Base-by-base conservation (phyloP, 2,329 filamentous ascomycete genomes). In the Colletotrichum acutatum region DNA sequence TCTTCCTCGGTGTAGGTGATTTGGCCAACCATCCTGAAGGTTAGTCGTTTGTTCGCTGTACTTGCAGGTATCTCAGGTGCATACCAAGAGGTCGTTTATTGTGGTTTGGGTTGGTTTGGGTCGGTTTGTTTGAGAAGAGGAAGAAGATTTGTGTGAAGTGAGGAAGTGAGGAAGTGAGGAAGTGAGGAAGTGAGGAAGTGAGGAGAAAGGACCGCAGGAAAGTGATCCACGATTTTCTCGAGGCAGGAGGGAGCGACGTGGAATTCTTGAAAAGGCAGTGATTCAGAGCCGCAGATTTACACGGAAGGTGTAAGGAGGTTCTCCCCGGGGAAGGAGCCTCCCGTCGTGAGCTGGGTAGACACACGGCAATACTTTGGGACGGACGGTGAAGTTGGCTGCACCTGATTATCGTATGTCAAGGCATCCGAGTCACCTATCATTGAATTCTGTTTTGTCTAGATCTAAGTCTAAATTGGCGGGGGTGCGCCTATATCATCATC, bases 1-100 rank as follows among this genome's bases (percentile, higher is more conserved):
- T 85, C 77, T 1, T 79, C 77, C 8, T 77, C 71, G 11, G 76
- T 79, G 75, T 85, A 85, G 49, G 78, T 77, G 5, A 79, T 76
- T 5, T 80, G 77, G 16, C 82, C 82, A 26, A 79, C 80, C 82
- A 83, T 83, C 26, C 32, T 46, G 19, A 30, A 22, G 4, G 22
- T 49, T 71, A 24, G 37, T 22, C 16, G 26, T 24, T 37, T 24
- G 9, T 16, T 26, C 19, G 37, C 9, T 32, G 24, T 26, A 46
- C 24, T 53, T 12, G 22, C 30, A 30, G 62, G 34, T n/a, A 9
- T 16, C 28, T 14, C 34, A 11, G 11, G 19, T 34, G 22, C 30
- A 14, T 30, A 54, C 37, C 37, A 14, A 28, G 49, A 34, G 24
- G 22, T 3, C 12, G n/a, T 19, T 1, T 42, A 42, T 19, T 14